These are phyloP conservation scores for Xenoacremonium recifei DNA, from an alignment of 2,329 filamentous ascomycete genomes.

Conservation along the genomic window DNA sequence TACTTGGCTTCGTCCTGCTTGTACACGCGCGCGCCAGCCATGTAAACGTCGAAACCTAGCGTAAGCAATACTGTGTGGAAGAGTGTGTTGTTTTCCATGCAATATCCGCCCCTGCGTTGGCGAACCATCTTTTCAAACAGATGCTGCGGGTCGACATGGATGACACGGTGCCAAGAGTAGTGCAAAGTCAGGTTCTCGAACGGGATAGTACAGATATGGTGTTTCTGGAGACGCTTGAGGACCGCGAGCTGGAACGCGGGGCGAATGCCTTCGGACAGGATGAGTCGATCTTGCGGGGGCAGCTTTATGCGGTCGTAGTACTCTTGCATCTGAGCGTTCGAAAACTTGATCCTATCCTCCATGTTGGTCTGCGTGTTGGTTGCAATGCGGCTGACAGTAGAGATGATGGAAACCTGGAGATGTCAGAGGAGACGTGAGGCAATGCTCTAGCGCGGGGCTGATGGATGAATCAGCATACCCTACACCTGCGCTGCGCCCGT, in stretches of 20 bases:
- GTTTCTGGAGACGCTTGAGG: conserved; percentile 31
- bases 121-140: conserved; percentile 43
- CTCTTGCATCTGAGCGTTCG: conserved; percentile 7
- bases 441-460: too few species aligned
- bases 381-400: too few species aligned
- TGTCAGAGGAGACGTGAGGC: too few species aligned
- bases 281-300: conserved; percentile 3
- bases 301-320: conserved; percentile 16
- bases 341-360: too few species aligned
- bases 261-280: conserved; percentile 2
- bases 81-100: conserved; percentile 46
- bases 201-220: conserved; percentile 49
- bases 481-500: too few species aligned
- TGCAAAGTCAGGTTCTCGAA: conserved; percentile 56
- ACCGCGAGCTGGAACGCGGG: conserved; percentile 24
- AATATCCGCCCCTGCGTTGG: conserved; percentile 46
- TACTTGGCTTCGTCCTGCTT: conserved; percentile 10
- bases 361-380: too few species aligned
- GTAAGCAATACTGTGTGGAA: conserved; percentile 47
- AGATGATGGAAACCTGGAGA: too few species aligned
- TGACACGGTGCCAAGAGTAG: conserved; percentile 38
- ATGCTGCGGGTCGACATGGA: conserved; percentile 38
- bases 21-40: conserved; percentile 45
- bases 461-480: too few species aligned
- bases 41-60: conserved; percentile 49